phyloP scores from a whole-genome alignment of 768 basidiomycete genomes.

The Dictyophora rubrovolvata region DNA sequence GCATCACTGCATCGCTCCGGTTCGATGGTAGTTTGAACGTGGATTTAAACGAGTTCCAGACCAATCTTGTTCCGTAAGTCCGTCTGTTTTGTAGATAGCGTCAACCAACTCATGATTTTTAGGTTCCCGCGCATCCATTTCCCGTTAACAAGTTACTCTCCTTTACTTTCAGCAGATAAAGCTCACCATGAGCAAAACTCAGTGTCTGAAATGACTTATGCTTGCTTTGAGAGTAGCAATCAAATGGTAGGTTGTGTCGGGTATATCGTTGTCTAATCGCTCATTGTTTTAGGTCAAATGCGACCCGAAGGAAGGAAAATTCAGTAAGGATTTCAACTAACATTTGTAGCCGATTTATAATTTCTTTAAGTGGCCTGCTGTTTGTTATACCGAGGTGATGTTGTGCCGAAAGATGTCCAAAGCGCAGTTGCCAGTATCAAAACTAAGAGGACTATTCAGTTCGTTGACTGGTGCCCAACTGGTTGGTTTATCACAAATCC shows the following conservation, averaged over 20 bases:
- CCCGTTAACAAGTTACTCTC: constrained; percentile 58
- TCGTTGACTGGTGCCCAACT: constrained; percentile 97
- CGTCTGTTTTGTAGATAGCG: background rate
- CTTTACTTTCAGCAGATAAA: constrained; percentile 53
- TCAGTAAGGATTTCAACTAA: constrained; percentile 33
- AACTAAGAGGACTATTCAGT: constrained; percentile 96
- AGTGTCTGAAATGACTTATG: constrained; percentile 59
- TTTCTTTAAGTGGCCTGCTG: constrained; percentile 68
- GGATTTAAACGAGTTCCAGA: constrained; percentile 62
- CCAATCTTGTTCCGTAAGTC: constrained; percentile 50
- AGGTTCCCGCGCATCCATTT: constrained; percentile 60
- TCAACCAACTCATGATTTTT: background rate
- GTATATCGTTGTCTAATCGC: background rate
- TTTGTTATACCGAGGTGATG: constrained; percentile 89
- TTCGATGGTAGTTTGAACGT: constrained; percentile 59
- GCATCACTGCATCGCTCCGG: constrained; percentile 38
- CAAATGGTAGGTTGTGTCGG: constrained; percentile 39
- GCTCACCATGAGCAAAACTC: constrained; percentile 63
- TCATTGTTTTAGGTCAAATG: constrained; percentile 40
- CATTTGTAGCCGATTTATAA: background rate
- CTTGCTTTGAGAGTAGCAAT: constrained; percentile 69
- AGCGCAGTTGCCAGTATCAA: constrained; percentile 89
- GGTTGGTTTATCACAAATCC: constrained; percentile 65
- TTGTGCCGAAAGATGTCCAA: constrained; percentile 93
- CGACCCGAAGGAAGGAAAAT: constrained; percentile 71